Evolutionary conservation across 805 yeast genomes (phyloP), one percentile per base, ranked within the genome.

Genomic region (Zygoascus biomembranicola): DNA sequence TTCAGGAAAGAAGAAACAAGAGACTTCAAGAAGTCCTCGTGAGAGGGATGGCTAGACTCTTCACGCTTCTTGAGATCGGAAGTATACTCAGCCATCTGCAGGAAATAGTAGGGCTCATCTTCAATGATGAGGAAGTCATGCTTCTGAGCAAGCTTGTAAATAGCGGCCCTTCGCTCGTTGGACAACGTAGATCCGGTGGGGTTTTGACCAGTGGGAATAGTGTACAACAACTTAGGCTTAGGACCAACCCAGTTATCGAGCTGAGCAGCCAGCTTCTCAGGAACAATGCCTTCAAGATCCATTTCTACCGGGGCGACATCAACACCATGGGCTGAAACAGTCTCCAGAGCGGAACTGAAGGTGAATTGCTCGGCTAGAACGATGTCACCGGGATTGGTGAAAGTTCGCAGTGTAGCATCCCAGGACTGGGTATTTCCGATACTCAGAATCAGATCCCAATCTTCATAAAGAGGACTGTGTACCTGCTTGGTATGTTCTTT

Each of bases 31-130:
- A 90, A 86, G 58, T 79, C 84, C 32, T 85, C 82, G 66, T 85
- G 94, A 49, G 74, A 60, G 13, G 56, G n/a, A 8, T 57, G 57
- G 20, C 47, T 52, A 42, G 46, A 48, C 14, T 50, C 47, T 48
- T 50, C 54, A 52, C 69, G 61, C 31, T 57, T 59, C 43, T 61
- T 65, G 60, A 70, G 64, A 49, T 61, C 75, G 71, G 74, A 75
- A 66, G 61, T 67, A 75, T 88, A 94, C 49, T 77, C 67, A 55
- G 86, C 92, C 95, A 92, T 89, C 73, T 92, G 99, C 68, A 92
- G 75, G 76, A 89, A 92, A 76, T 88, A 92, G 81, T 92, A 92
- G 52, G 99, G 99, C 73, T 94, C 99, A 69, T 92, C 99, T 74
- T 92, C 99, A 51, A 92, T 69, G 61, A 92, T 84, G 53, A 92